phyloP scores from a whole-genome alignment of 352 stramenopile species.

The Aphanomyces euteiches region DNA sequence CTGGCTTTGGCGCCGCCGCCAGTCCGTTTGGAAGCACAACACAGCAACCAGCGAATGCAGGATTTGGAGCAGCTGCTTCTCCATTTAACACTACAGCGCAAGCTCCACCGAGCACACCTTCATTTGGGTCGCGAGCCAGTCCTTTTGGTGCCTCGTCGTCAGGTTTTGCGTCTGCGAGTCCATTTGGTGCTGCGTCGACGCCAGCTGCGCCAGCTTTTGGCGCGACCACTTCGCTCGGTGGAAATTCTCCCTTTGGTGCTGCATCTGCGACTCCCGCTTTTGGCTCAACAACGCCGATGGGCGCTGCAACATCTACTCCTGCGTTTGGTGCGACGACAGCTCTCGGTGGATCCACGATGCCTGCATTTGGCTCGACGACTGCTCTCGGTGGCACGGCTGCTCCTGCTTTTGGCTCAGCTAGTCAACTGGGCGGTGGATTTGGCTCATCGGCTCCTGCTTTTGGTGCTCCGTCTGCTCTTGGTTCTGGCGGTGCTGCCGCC shows the following conservation, averaged over 20 bases:
- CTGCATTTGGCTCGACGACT: not conserved
- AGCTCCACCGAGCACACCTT: constrained; percentile 25
- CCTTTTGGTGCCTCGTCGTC: constrained; percentile 27
- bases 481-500: not conserved
- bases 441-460: not conserved
- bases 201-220: constrained; percentile 20
- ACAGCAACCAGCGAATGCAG: constrained; percentile 17
- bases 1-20: constrained; percentile 30
- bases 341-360: constrained; percentile 37
- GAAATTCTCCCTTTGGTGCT: constrained; percentile 4
- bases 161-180: constrained; percentile 35
- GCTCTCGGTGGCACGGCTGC: not conserved
- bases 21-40: constrained; percentile 32
- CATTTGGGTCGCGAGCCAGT: constrained; percentile 28
- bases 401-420: not conserved
- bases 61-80: not conserved
- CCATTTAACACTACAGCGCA: constrained; percentile 27
- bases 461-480: not conserved
- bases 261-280: constrained; percentile 23
- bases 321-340: constrained; percentile 50
- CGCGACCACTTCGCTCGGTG: constrained; percentile 38
- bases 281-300: not conserved
- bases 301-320: not conserved
- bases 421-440: not conserved
- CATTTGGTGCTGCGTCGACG: constrained; percentile 34